Conservation (phyloP, 208 protist species). For the Trypanosoma scelopori region DNA sequence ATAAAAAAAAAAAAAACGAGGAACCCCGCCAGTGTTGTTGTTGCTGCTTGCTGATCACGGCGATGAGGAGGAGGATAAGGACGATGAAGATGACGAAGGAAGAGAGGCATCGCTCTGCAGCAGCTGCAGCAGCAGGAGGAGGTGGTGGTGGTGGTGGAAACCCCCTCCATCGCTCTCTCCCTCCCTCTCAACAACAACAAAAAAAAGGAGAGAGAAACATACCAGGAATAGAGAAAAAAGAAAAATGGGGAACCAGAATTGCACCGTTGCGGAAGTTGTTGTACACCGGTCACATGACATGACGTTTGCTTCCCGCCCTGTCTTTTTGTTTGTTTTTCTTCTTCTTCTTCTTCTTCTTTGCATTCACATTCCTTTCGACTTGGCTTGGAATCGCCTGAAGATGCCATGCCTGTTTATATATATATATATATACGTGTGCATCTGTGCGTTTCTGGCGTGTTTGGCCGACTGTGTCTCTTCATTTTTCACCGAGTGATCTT, state of each 20-base stretch:
- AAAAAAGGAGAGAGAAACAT: not conserved
- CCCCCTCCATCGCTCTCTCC: too few species aligned
- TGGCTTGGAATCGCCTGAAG: not conserved
- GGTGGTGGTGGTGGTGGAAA: too few species aligned
- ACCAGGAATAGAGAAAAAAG: not conserved
- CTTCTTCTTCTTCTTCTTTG: not conserved
- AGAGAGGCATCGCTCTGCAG: not conserved
- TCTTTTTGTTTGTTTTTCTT: not conserved
- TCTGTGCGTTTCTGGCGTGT: not conserved
- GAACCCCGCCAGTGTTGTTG: too few species aligned
- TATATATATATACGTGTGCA: not conserved
- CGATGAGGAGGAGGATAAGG: too few species aligned
- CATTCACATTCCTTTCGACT: not conserved
- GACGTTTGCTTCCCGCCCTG: too few species aligned
- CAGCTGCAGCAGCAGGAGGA: not conserved
- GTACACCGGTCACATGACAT: not conserved
- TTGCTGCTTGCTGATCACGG: not conserved
- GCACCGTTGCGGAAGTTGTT: not conserved
- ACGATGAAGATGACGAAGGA: not conserved
- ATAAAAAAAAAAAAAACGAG: conserved; percentile 1
- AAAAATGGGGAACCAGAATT: not conserved
- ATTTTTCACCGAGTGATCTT: not conserved
- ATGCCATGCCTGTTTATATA: not conserved
- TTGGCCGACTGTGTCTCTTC: not conserved
- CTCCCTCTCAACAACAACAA: too few species aligned